Evolutionary conservation across 2,329 filamentous ascomycete genomes (phyloP).

Genomic region (Pseudofabraea citricarpa): DNA sequence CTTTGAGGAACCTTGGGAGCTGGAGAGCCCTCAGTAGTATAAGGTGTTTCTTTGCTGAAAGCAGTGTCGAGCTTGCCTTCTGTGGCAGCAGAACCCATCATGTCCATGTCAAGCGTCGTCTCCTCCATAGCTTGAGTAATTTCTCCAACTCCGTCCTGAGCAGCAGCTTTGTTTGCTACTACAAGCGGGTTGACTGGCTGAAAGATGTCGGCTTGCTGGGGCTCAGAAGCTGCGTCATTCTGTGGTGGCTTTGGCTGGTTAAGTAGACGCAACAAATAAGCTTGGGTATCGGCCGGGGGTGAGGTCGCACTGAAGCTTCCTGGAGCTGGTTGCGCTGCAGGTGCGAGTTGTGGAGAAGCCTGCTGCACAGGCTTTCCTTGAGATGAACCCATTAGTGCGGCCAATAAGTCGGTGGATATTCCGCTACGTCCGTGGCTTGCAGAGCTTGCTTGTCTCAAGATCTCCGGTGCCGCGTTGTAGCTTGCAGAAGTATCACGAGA

Average conservation of each 20-base stretch:
- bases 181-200: slow-evolving; percentile 25
- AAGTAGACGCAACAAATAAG: slow-evolving; percentile 80
- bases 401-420: slow-evolving; percentile 22
- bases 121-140: slow-evolving; percentile 39
- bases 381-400: slow-evolving; percentile 23
- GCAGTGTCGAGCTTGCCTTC: slow-evolving; percentile 23
- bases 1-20: slow-evolving; percentile 17
- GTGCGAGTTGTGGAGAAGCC: slow-evolving; percentile 16
- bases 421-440: slow-evolving; percentile 15
- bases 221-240: slow-evolving; percentile 33
- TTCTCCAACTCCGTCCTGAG: slow-evolving; percentile 26
- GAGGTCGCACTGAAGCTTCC: slow-evolving; percentile 36
- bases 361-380: slow-evolving; percentile 21
- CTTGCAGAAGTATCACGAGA: slow-evolving; percentile 21
- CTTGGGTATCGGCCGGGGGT: slow-evolving; percentile 67
- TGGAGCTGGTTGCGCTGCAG: slow-evolving; percentile 18
- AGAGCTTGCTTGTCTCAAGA: slow-evolving; percentile 12
- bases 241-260: slow-evolving; percentile 70
- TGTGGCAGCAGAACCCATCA: slow-evolving; percentile 20
- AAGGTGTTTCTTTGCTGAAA: slow-evolving; percentile 18
- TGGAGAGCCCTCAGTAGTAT: slow-evolving; percentile 6
- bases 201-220: slow-evolving; percentile 8
- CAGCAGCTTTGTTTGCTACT: slow-evolving; percentile 34
- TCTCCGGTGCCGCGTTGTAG: slow-evolving; percentile 15
- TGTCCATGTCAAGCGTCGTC: slow-evolving; percentile 34